phyloP scores from a whole-genome alignment of 140 eudicot species.

The Cichorium intybus region DNA sequence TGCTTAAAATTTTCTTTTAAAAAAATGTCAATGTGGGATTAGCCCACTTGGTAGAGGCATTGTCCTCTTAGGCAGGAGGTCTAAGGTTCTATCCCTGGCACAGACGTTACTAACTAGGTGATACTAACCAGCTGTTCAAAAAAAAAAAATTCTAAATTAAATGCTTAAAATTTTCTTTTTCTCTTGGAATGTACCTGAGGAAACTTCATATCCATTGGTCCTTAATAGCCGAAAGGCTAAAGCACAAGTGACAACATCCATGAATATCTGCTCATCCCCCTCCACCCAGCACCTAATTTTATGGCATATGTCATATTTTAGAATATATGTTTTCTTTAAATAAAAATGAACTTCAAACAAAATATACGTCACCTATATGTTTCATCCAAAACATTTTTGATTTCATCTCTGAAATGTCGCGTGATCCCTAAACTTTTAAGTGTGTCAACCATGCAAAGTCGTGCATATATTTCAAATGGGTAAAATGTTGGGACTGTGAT shows the following conservation, averaged over 20 bases:
- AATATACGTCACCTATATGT: constrained; percentile 43
- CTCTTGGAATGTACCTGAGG: constrained; percentile 48
- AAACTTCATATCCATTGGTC: constrained; percentile 57
- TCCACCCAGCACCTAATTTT: constrained; percentile 60
- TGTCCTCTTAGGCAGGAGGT: too few species aligned
- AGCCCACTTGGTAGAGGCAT: too few species aligned
- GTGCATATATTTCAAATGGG: constrained; percentile 42
- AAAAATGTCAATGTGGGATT: too few species aligned
- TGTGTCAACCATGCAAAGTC: constrained; percentile 48
- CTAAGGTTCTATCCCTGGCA: too few species aligned
- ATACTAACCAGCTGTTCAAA: too few species aligned
- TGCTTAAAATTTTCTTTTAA: too few species aligned
- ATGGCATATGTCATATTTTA: constrained; percentile 18
- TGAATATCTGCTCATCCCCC: constrained; percentile 58
- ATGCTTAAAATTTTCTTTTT: too few species aligned
- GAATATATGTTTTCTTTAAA: background rate
- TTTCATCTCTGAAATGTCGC: constrained; percentile 44
- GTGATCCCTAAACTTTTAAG: constrained; percentile 56
- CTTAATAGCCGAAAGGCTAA: constrained; percentile 67
- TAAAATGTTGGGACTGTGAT: constrained; percentile 53
- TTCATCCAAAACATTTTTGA: constrained; percentile 41
- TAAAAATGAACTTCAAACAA: background rate
- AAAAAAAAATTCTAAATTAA: too few species aligned
- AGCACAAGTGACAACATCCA: constrained; percentile 48
- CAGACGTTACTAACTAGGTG: too few species aligned